phyloP scores from a whole-genome alignment of 495 filamentous ascomycete species.

The Penicillium daleae region DNA sequence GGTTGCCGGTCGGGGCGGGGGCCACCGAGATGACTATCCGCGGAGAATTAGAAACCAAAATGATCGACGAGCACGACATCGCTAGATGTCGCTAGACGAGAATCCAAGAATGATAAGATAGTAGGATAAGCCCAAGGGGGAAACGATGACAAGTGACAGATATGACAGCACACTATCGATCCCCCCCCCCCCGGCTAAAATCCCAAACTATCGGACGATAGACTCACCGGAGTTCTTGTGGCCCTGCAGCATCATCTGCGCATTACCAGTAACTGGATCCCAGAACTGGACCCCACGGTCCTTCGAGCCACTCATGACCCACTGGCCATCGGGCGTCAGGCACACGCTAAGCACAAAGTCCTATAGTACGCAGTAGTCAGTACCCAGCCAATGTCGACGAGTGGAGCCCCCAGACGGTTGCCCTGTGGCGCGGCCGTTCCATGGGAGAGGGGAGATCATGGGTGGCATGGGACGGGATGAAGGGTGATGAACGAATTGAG shows the following conservation, averaged over 20 bases:
- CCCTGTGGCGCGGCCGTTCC: slow-evolving; percentile 3
- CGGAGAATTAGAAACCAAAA: slow-evolving; percentile 14
- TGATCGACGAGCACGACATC: slow-evolving; percentile 5
- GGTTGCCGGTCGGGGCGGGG: slow-evolving; percentile 75
- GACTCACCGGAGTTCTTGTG: slow-evolving; percentile 82
- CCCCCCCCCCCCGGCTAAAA: too few species aligned
- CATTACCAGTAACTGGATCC: slow-evolving; percentile 84
- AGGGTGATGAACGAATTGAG: background rate
- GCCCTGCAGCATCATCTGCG: slow-evolving; percentile 90
- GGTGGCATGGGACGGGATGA: background rate
- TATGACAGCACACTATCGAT: slow-evolving; percentile 6
- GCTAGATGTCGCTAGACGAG: background rate
- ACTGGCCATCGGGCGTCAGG: slow-evolving; percentile 81
- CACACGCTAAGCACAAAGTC: slow-evolving; percentile 92
- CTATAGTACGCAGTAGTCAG: slow-evolving; percentile 43
- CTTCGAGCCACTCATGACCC: slow-evolving; percentile 91
- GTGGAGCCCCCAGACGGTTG: slow-evolving; percentile 2
- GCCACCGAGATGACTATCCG: slow-evolving; percentile 80
- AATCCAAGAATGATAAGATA: background rate
- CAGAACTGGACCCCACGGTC: slow-evolving; percentile 92
- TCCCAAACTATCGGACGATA: slow-evolving; percentile 1
- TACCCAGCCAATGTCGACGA: background rate
- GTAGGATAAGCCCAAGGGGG: slow-evolving; percentile 11
- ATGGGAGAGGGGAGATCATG: background rate
- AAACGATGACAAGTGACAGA: background rate